A percentile compares a stretch with the other conserved stretches of the same genome.
Conservation (phyloP, 1,139 yeast genomes). For the Suhomyces chickasaworum region DNA sequence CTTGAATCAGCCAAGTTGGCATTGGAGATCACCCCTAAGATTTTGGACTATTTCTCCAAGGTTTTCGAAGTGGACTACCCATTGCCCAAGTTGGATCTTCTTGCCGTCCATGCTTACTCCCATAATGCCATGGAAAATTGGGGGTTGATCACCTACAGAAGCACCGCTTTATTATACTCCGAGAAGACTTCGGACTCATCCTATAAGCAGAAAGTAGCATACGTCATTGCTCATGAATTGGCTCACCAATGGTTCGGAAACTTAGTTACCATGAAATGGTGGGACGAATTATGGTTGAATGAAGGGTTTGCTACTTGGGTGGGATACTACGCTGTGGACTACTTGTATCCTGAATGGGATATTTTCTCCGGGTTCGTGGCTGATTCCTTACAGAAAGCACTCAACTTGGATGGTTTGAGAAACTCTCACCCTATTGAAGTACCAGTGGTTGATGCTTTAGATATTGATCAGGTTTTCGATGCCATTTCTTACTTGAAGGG, state of each 20-base stretch:
- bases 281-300: constrained; percentile 92
- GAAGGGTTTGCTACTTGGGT: constrained; percentile 92
- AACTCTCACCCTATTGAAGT: constrained; percentile 87
- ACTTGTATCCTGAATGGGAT: constrained; percentile 83
- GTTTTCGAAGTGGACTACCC: constrained; percentile 70
- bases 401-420: constrained; percentile 69
- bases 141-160: constrained; percentile 83
- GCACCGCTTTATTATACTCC: constrained; percentile 70
- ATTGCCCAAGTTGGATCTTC: constrained; percentile 71
- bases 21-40: constrained; percentile 65
- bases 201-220: constrained; percentile 77
- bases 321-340: constrained; percentile 78
- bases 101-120: constrained; percentile 74
- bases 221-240: constrained; percentile 86
- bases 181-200: constrained; percentile 65
- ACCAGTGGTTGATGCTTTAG: constrained; percentile 77
- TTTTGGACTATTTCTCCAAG: constrained; percentile 64
- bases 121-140: constrained; percentile 92
- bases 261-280: constrained; percentile 91
- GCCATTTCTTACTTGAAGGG: constrained; percentile 85
- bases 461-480: constrained; percentile 83
- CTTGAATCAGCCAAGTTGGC: constrained; percentile 64
- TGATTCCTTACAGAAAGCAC: constrained; percentile 68
- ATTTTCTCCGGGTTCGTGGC: constrained; percentile 76
- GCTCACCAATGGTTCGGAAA: constrained; percentile 97